These are phyloP conservation scores for Chlorokybus atmophyticus DNA, from an alignment of 139 green algal genomes.

Conservation along the genomic window DNA sequence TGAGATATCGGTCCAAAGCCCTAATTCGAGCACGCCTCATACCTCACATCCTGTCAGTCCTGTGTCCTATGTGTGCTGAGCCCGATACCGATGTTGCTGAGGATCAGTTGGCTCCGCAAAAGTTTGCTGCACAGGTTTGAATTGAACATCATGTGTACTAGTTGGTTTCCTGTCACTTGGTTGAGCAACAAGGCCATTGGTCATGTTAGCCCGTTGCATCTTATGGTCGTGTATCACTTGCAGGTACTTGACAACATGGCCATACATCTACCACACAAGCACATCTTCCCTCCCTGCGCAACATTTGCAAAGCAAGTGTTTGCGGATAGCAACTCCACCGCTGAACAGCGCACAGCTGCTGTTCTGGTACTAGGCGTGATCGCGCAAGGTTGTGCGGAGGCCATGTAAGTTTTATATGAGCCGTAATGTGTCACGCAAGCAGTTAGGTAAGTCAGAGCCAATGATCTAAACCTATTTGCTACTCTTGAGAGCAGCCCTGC, in stretches of 20 bases:
- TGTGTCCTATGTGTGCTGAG: slow-evolving; percentile 29
- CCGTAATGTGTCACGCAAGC: no score
- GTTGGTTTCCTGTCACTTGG: no score
- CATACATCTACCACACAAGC: slow-evolving; percentile 33
- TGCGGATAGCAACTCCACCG: slow-evolving; percentile 4
- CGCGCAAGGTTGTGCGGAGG: slow-evolving; percentile 44
- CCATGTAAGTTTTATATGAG: no score
- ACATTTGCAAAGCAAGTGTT: slow-evolving; percentile 11
- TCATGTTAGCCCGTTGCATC: no score
- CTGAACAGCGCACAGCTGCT: slow-evolving; percentile 30
- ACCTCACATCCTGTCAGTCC: no score
- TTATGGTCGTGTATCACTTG: no score
- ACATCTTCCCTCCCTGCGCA: slow-evolving; percentile 33
- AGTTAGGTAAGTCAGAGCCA: no score
- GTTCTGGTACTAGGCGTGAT: slow-evolving; percentile 37
- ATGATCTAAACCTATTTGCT: no score
- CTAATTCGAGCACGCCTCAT: no score
- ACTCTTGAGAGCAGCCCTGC: no score
- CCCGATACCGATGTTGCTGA: slow-evolving; percentile 29
- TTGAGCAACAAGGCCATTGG: no score
- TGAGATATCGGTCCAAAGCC: slow-evolving; percentile 57
- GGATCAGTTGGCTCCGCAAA: slow-evolving; percentile 13
- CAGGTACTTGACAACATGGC: slow-evolving; percentile 47
- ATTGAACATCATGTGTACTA: no score
- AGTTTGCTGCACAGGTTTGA: slow-evolving; percentile 24